Conservation (phyloP, 2,329 filamentous ascomycete genomes). For the Colletotrichum horii region DNA sequence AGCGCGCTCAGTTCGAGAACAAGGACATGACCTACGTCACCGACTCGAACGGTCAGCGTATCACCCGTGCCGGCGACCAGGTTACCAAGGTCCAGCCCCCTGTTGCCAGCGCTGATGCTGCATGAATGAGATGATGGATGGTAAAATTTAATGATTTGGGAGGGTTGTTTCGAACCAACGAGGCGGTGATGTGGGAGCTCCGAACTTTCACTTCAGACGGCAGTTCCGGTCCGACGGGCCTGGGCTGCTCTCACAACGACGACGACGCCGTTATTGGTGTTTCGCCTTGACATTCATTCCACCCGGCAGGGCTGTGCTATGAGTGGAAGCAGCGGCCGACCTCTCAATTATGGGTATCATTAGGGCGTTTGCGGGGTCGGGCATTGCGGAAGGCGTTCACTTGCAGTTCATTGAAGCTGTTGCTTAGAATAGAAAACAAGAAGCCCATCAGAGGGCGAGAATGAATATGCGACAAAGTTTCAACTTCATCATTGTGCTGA, state of each 20-base stretch:
- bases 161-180: neutral
- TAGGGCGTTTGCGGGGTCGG: conserved; percentile 16
- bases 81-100: conserved; percentile 84
- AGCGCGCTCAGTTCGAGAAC: conserved; percentile 82
- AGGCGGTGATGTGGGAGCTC: neutral
- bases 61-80: conserved; percentile 85
- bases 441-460: neutral
- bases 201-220: neutral
- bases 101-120: conserved; percentile 82
- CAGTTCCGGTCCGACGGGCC: too few relatives aligned
- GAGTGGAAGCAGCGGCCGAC: neutral
- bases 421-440: neutral
- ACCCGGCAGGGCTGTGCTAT: neutral
- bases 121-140: conserved; percentile 48
- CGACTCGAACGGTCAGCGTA: conserved; percentile 80
- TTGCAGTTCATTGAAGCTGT: conserved; percentile 1
- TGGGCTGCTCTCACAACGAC: neutral
- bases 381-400: conserved; percentile 16
- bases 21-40: conserved; percentile 82
- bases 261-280: neutral
- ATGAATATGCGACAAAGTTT: neutral
- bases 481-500: neutral
- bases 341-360: conserved; percentile 11
- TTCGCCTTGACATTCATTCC: neutral
- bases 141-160: neutral